Conservation (phyloP, 2,329 filamentous ascomycete genomes). For the Pochonia chlamydosporia region DNA sequence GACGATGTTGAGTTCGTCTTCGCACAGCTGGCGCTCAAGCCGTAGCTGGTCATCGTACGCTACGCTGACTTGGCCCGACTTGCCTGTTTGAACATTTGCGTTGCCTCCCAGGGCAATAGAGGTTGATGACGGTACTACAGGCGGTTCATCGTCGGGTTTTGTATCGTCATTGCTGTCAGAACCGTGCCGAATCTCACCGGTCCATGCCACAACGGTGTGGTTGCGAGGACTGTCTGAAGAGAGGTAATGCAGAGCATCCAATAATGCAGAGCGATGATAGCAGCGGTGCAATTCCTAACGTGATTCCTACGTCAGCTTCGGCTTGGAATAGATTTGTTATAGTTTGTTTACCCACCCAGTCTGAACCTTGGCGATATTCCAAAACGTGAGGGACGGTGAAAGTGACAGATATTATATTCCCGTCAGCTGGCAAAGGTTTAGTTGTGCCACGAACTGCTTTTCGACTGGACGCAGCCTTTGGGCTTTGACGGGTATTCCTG, state of each 20-base stretch:
- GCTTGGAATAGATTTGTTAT: not conserved
- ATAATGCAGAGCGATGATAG: conserved; percentile 80
- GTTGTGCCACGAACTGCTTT: too few relatives aligned
- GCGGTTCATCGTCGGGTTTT: not conserved
- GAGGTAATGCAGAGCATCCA: conserved; percentile 82
- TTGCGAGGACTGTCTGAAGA: conserved; percentile 80
- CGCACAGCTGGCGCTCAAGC: conserved; percentile 67
- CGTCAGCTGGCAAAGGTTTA: not conserved
- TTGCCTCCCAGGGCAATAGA: conserved; percentile 2
- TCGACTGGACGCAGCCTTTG: too few relatives aligned
- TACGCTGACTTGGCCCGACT: conserved; percentile 27
- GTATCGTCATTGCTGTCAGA: conserved; percentile 17
- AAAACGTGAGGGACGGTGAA: conserved; percentile 6
- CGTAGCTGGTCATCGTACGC: conserved; percentile 59
- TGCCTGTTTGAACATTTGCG: not conserved
- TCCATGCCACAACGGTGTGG: conserved; percentile 90
- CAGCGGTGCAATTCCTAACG: conserved; percentile 31
- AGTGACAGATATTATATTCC: conserved; percentile 5
- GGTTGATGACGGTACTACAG: not conserved
- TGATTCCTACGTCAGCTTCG: not conserved
- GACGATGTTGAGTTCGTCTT: conserved; percentile 69
- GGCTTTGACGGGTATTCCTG: not conserved
- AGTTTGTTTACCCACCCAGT: conserved; percentile 2
- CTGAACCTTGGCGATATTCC: not conserved
- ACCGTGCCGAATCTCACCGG: conserved; percentile 62